Conservation (phyloP, 768 basidiomycete species). For the Trametes coccinea region DNA sequence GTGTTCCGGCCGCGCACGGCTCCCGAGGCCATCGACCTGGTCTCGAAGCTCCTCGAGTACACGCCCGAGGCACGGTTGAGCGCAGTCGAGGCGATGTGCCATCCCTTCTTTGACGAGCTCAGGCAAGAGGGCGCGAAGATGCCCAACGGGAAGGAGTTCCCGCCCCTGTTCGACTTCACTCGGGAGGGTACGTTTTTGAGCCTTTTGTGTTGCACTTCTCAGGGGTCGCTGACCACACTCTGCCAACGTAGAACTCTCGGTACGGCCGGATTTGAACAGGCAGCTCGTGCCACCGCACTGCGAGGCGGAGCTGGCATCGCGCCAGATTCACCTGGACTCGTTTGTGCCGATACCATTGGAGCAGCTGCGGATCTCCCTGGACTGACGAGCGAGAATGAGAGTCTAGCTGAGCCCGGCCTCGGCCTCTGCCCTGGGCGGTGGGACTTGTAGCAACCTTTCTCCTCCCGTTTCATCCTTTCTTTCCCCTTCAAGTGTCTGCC, state of each 20-base stretch:
- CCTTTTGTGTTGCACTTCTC: neutral
- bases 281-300: slow-evolving; percentile 88
- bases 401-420: neutral
- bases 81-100: slow-evolving; percentile 88
- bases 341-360: slow-evolving; percentile 99
- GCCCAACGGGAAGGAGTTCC: slow-evolving; percentile 97
- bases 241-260: slow-evolving; percentile 75
- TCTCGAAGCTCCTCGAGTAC: slow-evolving; percentile 94
- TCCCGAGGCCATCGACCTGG: slow-evolving; percentile 93
- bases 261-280: slow-evolving; percentile 91
- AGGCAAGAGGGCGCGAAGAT: slow-evolving; percentile 87
- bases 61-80: slow-evolving; percentile 93
- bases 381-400: slow-evolving; percentile 48
- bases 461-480: slow-evolving; percentile 3
- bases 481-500: neutral
- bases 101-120: slow-evolving; percentile 97
- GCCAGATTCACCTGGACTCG: slow-evolving; percentile 83
- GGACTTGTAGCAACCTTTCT: slow-evolving; percentile 21
- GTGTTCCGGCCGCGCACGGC: slow-evolving; percentile 98
- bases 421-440: slow-evolving; percentile 21
- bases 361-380: slow-evolving; percentile 90
- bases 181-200: slow-evolving; percentile 73
- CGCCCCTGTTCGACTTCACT: slow-evolving; percentile 92
- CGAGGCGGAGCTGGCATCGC: slow-evolving; percentile 84
- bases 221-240: slow-evolving; percentile 8